Conservation (phyloP, 2,329 filamentous ascomycete species). For the Elsinoe necatrix region DNA sequence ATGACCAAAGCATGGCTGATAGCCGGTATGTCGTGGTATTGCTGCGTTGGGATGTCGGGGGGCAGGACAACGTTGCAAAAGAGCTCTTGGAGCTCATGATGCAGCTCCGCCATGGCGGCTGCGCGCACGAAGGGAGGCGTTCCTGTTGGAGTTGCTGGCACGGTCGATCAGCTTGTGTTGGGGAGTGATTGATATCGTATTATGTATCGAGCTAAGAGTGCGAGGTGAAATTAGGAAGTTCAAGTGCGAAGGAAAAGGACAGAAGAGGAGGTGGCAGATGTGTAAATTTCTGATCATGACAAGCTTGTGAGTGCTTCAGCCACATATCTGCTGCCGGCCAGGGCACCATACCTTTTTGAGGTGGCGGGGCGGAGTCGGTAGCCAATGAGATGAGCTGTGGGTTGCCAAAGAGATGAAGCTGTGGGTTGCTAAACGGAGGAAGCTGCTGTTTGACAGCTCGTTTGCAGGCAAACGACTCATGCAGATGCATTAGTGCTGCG, state of each 20-base stretch:
- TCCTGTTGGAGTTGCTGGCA: no score
- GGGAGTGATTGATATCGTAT: not conserved
- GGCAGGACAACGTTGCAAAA: slow-evolving; percentile 15
- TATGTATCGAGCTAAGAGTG: not conserved
- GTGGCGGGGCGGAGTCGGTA: not conserved
- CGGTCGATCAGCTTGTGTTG: not conserved
- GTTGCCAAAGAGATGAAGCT: not conserved
- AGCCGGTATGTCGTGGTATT: not conserved
- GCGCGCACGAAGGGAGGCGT: not conserved
- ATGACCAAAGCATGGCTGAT: not conserved
- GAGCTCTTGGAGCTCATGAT: not conserved
- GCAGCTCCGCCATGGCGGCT: not conserved
- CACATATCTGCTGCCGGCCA: not conserved
- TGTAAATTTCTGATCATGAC: not conserved
- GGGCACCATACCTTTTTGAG: not conserved
- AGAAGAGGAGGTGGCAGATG: not conserved
- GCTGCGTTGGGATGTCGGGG: slow-evolving; percentile 9
- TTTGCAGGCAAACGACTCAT: no score
- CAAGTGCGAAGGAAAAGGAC: no score
- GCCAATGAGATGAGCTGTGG: not conserved
- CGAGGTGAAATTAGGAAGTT: not conserved
- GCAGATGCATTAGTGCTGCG: no score
- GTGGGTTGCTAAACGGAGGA: not conserved
- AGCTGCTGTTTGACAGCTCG: not conserved
- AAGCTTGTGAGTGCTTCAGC: not conserved